Evolutionary conservation across 2,329 filamentous ascomycete genomes (phyloP).

Genomic region (Tolypocladium tundrense): DNA sequence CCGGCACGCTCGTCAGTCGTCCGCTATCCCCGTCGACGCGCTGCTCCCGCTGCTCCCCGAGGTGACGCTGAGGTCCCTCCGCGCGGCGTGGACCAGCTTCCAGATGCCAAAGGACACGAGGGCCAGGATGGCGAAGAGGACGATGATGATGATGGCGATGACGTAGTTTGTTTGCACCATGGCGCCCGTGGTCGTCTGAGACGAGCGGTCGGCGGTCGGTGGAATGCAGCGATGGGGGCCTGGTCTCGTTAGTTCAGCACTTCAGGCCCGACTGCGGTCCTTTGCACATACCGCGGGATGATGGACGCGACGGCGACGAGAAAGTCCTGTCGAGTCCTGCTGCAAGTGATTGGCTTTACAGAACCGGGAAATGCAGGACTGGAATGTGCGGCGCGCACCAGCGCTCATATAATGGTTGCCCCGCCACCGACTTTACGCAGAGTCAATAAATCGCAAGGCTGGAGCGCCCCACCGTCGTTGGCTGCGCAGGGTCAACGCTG

Average conservation of each 20-base stretch:
- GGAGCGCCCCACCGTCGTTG: conserved; percentile 7
- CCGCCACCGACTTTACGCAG: conserved; percentile 31
- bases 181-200: conserved; percentile 7
- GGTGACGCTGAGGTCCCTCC: conserved; percentile 30
- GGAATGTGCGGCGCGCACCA: conserved; percentile 5
- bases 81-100: conserved; percentile 44
- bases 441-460: conserved; percentile 24
- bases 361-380: background rate
- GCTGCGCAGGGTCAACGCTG: background rate
- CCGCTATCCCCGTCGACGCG: conserved; percentile 14
- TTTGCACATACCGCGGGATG: too few relatives aligned
- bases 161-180: conserved; percentile 57
- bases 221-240: too few relatives aligned
- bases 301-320: too few relatives aligned
- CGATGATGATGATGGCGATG: conserved; percentile 58
- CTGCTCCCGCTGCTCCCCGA: conserved; percentile 19
- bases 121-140: conserved; percentile 53
- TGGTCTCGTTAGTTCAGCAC: too few relatives aligned
- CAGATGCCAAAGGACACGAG: conserved; percentile 55
- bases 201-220: too few relatives aligned
- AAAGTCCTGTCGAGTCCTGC: too few relatives aligned
- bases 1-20: conserved; percentile 8
- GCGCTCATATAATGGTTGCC: conserved; percentile 33
- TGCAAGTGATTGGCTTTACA: background rate
- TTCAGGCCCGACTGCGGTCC: too few relatives aligned